Conservation (phyloP, 768 basidiomycete genomes). For the Dentipellis fragilis region DNA sequence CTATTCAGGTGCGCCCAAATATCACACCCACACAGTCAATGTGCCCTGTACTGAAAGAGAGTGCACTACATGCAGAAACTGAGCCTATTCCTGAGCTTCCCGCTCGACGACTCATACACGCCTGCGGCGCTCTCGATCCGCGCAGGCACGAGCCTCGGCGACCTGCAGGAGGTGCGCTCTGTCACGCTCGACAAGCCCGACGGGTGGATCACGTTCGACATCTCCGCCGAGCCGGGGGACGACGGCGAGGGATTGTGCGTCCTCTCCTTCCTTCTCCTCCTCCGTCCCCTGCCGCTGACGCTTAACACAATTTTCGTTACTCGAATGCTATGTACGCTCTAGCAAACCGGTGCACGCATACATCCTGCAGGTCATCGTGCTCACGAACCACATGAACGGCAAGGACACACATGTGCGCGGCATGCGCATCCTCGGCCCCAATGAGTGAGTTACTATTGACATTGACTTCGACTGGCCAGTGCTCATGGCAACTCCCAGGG, state of each 20-base stretch:
- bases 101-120: constrained; percentile 92
- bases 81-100: constrained; percentile 71
- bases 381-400: constrained; percentile 95
- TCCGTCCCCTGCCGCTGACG: background rate
- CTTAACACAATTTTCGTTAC: too few species aligned
- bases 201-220: constrained; percentile 87
- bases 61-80: constrained; percentile 53
- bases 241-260: constrained; percentile 74
- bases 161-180: constrained; percentile 85
- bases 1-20: constrained; percentile 70
- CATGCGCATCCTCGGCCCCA: constrained; percentile 74
- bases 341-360: constrained; percentile 87
- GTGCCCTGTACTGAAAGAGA: background rate
- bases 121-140: constrained; percentile 85
- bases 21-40: background rate
- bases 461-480: background rate
- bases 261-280: background rate
- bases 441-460: constrained; percentile 45
- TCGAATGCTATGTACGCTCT: constrained; percentile 1
- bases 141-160: constrained; percentile 84
- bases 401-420: constrained; percentile 98
- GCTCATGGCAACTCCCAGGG: constrained; percentile 21
- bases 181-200: constrained; percentile 85
- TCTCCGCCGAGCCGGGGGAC: constrained; percentile 69
- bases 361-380: constrained; percentile 80